These are phyloP conservation scores for Camellia oleifera DNA, from an alignment of 179 eudicot species.

Conservation along the genomic window DNA sequence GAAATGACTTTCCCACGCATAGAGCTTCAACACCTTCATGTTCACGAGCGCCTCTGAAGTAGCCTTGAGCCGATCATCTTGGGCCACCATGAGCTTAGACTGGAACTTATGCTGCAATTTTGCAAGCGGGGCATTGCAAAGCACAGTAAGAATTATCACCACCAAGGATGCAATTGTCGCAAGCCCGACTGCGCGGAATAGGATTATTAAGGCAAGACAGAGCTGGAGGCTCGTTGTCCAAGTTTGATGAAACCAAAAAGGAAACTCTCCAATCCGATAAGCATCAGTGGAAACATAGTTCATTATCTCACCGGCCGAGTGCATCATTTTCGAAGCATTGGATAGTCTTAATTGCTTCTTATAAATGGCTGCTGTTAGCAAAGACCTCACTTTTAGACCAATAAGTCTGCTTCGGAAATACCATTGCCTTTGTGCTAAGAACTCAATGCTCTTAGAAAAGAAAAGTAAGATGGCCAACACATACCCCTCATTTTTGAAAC, in stretches of 20 bases:
- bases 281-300: conserved; percentile 38
- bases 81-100: conserved; percentile 65
- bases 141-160: conserved; percentile 36
- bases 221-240: conserved; percentile 60
- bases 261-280: conserved; percentile 55
- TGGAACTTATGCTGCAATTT: conserved; percentile 74
- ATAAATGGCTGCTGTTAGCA: conserved; percentile 53
- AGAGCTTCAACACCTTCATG: conserved; percentile 79
- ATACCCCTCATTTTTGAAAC: conserved; percentile 40
- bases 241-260: conserved; percentile 53
- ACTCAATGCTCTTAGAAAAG: conserved; percentile 40
- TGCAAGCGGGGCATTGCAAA: conserved; percentile 51
- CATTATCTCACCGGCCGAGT: conserved; percentile 52
- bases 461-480: conserved; percentile 34
- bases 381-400: conserved; percentile 52
- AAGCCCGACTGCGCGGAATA: conserved; percentile 40
- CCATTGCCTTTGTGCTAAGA: conserved; percentile 57
- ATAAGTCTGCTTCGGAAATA: conserved; percentile 44
- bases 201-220: conserved; percentile 35
- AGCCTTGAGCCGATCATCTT: conserved; percentile 64
- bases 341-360: conserved; percentile 52
- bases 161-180: conserved; percentile 45
- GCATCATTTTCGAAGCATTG: conserved; percentile 37
- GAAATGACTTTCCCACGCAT: conserved; percentile 85
- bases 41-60: conserved; percentile 68